Evolutionary conservation across 345 rosid species (phyloP).

Genomic region (Cardamine resedifolia): DNA sequence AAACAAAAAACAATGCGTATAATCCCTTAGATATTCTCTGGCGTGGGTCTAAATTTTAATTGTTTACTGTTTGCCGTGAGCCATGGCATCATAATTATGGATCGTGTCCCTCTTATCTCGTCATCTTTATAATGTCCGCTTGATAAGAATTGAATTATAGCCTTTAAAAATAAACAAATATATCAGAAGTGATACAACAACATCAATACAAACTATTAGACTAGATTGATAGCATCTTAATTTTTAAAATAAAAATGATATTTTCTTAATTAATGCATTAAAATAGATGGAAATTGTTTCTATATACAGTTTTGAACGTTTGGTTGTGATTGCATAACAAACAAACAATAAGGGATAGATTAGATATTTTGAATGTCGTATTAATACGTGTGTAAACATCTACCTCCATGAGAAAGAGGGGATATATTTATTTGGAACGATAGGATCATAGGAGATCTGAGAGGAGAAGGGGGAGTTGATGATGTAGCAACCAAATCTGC

Average conservation of each 20-base stretch:
- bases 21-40: background rate
- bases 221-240: background rate
- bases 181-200: background rate
- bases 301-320: background rate
- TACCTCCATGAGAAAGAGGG: background rate
- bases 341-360: background rate
- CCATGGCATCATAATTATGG: background rate
- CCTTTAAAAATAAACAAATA: no score
- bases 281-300: background rate
- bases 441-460: background rate
- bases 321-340: background rate
- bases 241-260: background rate
- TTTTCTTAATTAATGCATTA: background rate
- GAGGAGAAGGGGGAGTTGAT: background rate
- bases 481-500: slow-evolving; percentile 14
- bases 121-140: background rate
- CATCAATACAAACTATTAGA: background rate
- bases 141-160: background rate
- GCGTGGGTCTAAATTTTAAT: background rate
- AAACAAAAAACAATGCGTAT: no score
- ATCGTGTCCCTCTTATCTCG: slow-evolving; percentile 13
- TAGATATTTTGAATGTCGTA: background rate
- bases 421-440: background rate
- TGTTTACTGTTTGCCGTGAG: slow-evolving; percentile 7
- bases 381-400: background rate